Evolutionary conservation across 1,284 basidiomycete genomes (phyloP).

Genomic region (Ceratobasidium sp.): DNA sequence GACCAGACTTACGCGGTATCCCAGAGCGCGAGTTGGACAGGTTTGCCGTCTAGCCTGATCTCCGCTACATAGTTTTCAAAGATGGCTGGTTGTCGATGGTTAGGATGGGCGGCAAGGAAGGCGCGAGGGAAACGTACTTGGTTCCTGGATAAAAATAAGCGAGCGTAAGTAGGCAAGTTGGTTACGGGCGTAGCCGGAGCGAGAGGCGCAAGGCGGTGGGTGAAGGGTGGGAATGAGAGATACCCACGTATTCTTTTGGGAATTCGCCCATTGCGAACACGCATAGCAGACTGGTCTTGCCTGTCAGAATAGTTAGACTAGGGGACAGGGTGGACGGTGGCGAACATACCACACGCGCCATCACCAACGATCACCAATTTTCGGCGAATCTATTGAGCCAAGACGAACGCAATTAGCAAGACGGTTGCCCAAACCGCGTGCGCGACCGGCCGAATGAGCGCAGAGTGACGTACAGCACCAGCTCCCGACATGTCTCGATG

Average conservation of each 20-base stretch:
- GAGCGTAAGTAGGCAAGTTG: constrained; percentile 41
- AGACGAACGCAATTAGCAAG: neutral
- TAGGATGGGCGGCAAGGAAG: neutral
- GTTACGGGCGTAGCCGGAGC: constrained; percentile 19
- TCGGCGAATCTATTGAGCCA: constrained; percentile 71
- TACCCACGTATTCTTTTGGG: constrained; percentile 93
- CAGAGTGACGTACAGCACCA: constrained; percentile 28
- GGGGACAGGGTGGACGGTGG: neutral
- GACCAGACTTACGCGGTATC: constrained; percentile 86
- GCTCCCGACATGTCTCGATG: constrained; percentile 19
- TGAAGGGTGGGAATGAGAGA: constrained; percentile 37
- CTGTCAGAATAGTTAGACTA: neutral
- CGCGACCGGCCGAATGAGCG: neutral
- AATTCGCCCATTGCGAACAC: constrained; percentile 97
- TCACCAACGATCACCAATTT: constrained; percentile 96
- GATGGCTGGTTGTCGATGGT: constrained; percentile 67
- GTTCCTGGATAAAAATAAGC: constrained; percentile 60
- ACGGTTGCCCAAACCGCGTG: neutral
- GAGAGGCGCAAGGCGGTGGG: constrained; percentile 31
- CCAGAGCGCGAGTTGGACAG: constrained; percentile 95
- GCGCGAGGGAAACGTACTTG: constrained; percentile 59
- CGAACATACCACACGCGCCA: constrained; percentile 77
- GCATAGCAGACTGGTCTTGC: constrained; percentile 76
- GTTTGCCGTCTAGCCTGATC: constrained; percentile 96
- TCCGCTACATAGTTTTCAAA: constrained; percentile 99